Evolutionary conservation across 2,329 filamentous ascomycete genomes (phyloP).

Genomic region (Chrysoporthe cubensis): DNA sequence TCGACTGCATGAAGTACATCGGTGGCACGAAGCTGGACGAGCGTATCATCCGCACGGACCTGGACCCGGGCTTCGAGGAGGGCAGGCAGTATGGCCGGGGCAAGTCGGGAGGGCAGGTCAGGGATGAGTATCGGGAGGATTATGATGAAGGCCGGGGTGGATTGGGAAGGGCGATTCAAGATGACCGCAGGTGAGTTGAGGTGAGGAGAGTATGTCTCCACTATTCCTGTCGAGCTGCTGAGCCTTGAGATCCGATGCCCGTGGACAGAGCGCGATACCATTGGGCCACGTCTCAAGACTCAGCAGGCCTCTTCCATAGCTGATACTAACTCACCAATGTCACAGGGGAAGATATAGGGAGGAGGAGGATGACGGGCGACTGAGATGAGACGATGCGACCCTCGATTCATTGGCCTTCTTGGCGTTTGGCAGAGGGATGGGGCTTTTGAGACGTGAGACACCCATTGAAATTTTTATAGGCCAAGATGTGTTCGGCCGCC

Average conservation of each 20-base stretch:
- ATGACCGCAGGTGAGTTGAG: slow-evolving; percentile 38
- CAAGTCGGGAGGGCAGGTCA: slow-evolving; percentile 94
- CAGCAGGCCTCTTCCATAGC: neutral
- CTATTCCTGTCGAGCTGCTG: slow-evolving; percentile 25
- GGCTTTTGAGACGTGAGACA: neutral
- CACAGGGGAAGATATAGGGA: slow-evolving; percentile 44
- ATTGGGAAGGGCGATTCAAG: slow-evolving; percentile 77
- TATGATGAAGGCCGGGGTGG: slow-evolving; percentile 94
- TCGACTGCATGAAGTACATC: slow-evolving; percentile 98
- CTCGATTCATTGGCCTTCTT: neutral
- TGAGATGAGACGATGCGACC: slow-evolving; percentile 36
- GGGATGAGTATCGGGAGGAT: slow-evolving; percentile 97
- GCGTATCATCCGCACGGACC: slow-evolving; percentile 90
- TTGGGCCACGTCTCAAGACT: neutral
- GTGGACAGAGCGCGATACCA: neutral
- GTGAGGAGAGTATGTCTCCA: neutral
- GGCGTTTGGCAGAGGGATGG: neutral
- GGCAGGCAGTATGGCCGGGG: slow-evolving; percentile 94
- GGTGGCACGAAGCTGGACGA: slow-evolving; percentile 98
- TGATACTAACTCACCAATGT: neutral
- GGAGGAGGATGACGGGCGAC: slow-evolving; percentile 62
- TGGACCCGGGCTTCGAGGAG: slow-evolving; percentile 95
- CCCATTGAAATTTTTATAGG: neutral
- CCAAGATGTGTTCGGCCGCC: neutral
- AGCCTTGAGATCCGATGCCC: neutral